Evolutionary conservation across 2,329 filamentous ascomycete genomes (phyloP).

Genomic region (Penicillium sp.): DNA sequence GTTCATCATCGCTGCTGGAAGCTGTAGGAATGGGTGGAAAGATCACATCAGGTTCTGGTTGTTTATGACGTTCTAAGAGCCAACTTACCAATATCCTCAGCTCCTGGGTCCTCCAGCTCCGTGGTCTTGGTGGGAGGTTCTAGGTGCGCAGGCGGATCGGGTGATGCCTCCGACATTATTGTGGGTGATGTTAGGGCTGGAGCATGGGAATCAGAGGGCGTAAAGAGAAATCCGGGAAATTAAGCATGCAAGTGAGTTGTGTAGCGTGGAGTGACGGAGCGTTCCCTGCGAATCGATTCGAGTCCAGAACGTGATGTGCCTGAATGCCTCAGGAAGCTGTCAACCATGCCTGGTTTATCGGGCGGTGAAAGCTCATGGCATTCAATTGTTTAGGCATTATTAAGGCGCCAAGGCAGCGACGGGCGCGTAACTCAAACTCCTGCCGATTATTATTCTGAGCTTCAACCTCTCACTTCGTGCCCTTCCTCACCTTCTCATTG

Average conservation of each 20-base stretch:
- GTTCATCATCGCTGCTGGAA: conserved; percentile 58
- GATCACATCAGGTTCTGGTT: background rate
- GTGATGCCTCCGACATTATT: conserved; percentile 39
- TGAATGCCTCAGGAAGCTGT: conserved; percentile 21
- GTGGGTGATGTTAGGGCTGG: conserved; percentile 21
- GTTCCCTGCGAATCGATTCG: conserved; percentile 31
- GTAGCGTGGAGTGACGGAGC: conserved; percentile 25
- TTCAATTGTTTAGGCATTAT: background rate
- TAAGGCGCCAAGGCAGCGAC: conserved; percentile 10
- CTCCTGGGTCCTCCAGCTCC: conserved; percentile 58
- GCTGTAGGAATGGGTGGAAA: conserved; percentile 28
- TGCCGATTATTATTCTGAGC: conserved; percentile 22
- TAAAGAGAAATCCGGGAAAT: conserved; percentile 11
- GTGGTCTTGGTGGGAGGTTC: conserved; percentile 56
- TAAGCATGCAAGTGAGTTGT: conserved; percentile 11
- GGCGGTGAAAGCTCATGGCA: background rate
- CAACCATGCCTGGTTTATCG: conserved; percentile 11
- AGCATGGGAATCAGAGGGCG: conserved; percentile 18
- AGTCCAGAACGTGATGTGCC: conserved; percentile 31
- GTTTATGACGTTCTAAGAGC: background rate
- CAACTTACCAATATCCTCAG: conserved; percentile 54
- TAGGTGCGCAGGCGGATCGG: conserved; percentile 44
- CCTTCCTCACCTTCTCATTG: background rate
- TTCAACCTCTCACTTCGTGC: conserved; percentile 2
- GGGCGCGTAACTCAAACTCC: conserved; percentile 26